Evolutionary conservation across 805 yeast genomes (phyloP).

Genomic region (Lachancea fermentati): DNA sequence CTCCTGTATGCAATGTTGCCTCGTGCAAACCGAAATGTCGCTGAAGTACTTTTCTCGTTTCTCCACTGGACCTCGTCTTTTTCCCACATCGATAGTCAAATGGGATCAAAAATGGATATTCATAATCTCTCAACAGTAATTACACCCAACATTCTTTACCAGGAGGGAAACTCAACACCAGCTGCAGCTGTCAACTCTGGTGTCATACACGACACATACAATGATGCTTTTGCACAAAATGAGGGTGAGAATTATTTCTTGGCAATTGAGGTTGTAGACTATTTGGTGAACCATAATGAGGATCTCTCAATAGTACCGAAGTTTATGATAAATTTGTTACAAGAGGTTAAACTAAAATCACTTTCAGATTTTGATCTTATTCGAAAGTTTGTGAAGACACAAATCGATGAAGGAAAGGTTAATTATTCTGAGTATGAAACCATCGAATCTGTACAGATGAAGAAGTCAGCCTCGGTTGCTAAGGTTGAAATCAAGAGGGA

Average conservation of each 20-base stretch:
- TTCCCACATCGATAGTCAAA: conserved; percentile 84
- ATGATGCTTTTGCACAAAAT: conserved; percentile 37
- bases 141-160: conserved; percentile 82
- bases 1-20: conserved; percentile 76
- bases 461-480: conserved; percentile 24
- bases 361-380: conserved; percentile 17
- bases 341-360: conserved; percentile 24
- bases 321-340: conserved; percentile 49
- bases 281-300: conserved; percentile 74
- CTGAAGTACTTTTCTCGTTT: conserved; percentile 81
- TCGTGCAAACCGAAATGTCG: conserved; percentile 68
- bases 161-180: conserved; percentile 38
- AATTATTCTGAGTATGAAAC: conserved; percentile 26
- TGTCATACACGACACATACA: conserved; percentile 26
- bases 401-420: conserved; percentile 12
- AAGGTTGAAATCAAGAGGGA: conserved; percentile 15
- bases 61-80: conserved; percentile 95
- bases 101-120: conserved; percentile 92
- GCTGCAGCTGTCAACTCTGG: conserved; percentile 21
- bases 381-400: conserved; percentile 13
- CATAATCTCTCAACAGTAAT: conserved; percentile 93
- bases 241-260: conserved; percentile 71
- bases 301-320: conserved; percentile 72
- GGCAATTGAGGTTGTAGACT: conserved; percentile 86
- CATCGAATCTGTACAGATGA: conserved; percentile 20